phyloP scores from a whole-genome alignment of 805 yeast species.

The Candida maesae region DNA sequence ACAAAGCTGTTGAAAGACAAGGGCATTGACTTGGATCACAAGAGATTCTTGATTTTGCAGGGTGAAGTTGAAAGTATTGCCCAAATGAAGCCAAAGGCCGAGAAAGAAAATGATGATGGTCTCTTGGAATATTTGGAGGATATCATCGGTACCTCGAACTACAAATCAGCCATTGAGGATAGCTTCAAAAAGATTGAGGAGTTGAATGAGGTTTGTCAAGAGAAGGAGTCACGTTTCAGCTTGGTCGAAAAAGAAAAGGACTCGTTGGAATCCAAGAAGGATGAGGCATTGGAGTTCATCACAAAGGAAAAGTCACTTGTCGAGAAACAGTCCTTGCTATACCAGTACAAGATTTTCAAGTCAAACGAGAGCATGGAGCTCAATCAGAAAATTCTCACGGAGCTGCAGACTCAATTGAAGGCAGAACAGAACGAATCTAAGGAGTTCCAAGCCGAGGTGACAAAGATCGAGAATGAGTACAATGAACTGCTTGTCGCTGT shows the following conservation, averaged over 20 bases:
- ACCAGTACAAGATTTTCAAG: conserved; percentile 46
- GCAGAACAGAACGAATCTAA: conserved; percentile 40
- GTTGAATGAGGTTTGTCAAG: conserved; percentile 75
- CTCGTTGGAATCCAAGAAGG: conserved; percentile 57
- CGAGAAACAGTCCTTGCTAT: conserved; percentile 48
- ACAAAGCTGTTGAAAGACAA: conserved; percentile 67
- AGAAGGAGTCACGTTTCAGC: conserved; percentile 74
- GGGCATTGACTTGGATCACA: conserved; percentile 94
- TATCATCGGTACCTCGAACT: conserved; percentile 89
- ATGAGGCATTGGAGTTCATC: conserved; percentile 64
- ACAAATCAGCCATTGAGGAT: conserved; percentile 72
- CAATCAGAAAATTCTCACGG: conserved; percentile 36
- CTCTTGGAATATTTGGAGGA: conserved; percentile 91
- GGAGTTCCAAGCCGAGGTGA: conserved; percentile 37
- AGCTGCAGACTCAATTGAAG: conserved; percentile 38
- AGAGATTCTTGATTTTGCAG: conserved; percentile 88
- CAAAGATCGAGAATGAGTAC: conserved; percentile 29
- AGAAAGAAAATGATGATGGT: conserved; percentile 88
- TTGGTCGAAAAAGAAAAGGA: conserved; percentile 75
- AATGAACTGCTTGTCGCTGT: conserved; percentile 22
- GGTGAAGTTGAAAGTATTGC: conserved; percentile 99
- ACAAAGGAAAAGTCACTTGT: conserved; percentile 58
- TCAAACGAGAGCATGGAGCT: conserved; percentile 38
- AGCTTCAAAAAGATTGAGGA: conserved; percentile 57
- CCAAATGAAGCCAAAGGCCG: conserved; percentile 98